Conservation (phyloP, 192 early-diverging fungal species). For the Glomus cerebriforme region DNA sequence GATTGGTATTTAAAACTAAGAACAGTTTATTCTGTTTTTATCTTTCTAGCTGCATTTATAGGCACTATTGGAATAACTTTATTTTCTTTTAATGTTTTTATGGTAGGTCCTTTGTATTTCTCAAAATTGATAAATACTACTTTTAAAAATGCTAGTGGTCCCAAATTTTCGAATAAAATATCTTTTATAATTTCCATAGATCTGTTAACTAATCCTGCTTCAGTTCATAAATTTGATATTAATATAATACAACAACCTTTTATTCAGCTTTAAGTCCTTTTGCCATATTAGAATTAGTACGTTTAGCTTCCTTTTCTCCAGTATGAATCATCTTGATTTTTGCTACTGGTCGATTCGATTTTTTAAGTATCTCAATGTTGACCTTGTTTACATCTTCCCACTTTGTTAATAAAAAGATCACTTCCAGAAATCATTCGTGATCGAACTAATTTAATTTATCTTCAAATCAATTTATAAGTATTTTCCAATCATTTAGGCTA, state of each 20-base stretch:
- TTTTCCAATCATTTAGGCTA: neutral
- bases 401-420: neutral
- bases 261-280: neutral
- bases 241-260: neutral
- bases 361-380: neutral
- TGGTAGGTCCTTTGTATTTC: neutral
- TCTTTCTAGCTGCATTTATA: neutral
- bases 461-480: neutral
- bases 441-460: neutral
- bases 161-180: neutral
- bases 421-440: neutral
- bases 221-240: neutral
- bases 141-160: neutral
- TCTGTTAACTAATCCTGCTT: neutral
- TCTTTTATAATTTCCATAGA: neutral
- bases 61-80: neutral
- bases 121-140: neutral
- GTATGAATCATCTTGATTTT: neutral
- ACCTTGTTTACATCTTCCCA: neutral
- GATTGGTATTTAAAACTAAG: neutral
- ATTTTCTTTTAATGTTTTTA: neutral
- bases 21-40: neutral
- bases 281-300: neutral
- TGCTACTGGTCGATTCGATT: neutral
- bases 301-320: neutral